These are phyloP conservation scores for Cylindrotheca fusiformis DNA, from an alignment of 108 stramenopile genomes.

Conservation along the genomic window DNA sequence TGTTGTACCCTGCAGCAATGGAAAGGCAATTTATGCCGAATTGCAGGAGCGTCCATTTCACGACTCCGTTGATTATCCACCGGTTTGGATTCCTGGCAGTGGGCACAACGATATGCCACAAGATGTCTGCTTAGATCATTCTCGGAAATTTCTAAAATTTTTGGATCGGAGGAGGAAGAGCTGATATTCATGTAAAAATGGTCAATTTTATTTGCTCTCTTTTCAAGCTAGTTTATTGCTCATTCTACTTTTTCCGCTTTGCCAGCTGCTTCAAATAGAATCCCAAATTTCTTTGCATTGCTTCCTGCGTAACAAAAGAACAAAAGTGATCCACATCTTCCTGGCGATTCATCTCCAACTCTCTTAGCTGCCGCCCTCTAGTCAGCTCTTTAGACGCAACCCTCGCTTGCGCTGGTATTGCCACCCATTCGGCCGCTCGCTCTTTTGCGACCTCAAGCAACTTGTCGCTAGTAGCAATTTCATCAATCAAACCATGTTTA, in stretches of 20 bases:
- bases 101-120: constrained; percentile 39
- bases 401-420: constrained; percentile 59
- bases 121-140: constrained; percentile 8
- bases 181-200: no score
- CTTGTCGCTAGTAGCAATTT: constrained; percentile 42
- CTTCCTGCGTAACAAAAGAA: constrained; percentile 55
- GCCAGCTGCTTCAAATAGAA: constrained; percentile 51
- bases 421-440: constrained; percentile 38
- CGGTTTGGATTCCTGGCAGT: constrained; percentile 24
- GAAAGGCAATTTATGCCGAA: constrained; percentile 17
- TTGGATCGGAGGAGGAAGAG: constrained; percentile 1
- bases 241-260: constrained; percentile 37
- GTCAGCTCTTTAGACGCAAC: constrained; percentile 63
- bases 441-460: constrained; percentile 37
- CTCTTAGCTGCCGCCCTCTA: constrained; percentile 38
- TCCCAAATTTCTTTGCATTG: constrained; percentile 55
- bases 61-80: constrained; percentile 13
- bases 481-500: constrained; percentile 69
- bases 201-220: no score
- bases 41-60: constrained; percentile 13
- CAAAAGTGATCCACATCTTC: constrained; percentile 65
- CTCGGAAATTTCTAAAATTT: constrained; percentile 21
- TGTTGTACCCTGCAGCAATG: constrained; percentile 30
- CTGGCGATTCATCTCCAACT: constrained; percentile 47
- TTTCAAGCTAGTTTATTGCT: no score